phyloP scores from a whole-genome alignment of 345 rosid species.

The Erysimum cheiranthoides region DNA sequence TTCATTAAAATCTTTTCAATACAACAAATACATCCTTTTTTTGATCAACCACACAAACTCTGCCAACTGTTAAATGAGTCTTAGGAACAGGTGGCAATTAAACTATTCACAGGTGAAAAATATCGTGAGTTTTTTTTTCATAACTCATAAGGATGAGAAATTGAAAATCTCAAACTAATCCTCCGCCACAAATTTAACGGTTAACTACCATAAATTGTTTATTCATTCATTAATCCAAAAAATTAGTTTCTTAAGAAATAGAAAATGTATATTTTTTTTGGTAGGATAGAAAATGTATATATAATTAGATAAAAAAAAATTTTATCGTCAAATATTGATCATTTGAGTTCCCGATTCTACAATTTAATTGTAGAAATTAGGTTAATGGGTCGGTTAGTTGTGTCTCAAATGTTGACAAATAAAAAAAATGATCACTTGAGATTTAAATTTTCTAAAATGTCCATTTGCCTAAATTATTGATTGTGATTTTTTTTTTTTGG shows the following conservation, averaged over 20 bases:
- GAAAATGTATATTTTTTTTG: too few species aligned
- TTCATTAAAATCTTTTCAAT: neutral
- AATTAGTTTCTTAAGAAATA: neutral
- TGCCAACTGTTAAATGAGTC: slow-evolving; percentile 6
- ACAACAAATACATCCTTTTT: neutral
- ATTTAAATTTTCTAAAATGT: neutral
- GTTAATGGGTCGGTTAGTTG: too few species aligned
- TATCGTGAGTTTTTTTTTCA: neutral
- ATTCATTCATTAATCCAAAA: slow-evolving; percentile 23
- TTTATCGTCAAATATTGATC: too few species aligned
- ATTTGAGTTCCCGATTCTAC: too few species aligned
- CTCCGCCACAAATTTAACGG: slow-evolving; percentile 52
- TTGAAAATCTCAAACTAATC: slow-evolving; percentile 16
- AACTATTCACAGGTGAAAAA: neutral
- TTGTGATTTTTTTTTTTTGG: too few species aligned
- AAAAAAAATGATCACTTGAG: neutral
- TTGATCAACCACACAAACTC: too few species aligned
- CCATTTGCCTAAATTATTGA: neutral
- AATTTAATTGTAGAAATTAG: too few species aligned
- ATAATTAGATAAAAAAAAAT: too few species aligned
- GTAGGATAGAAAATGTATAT: too few species aligned
- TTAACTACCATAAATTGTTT: slow-evolving; percentile 29
- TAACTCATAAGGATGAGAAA: neutral
- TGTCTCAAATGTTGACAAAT: too few species aligned
- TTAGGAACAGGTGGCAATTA: slow-evolving; percentile 29